These are phyloP conservation scores for Croton setiger DNA, from an alignment of 441 rosid species.

Conservation along the genomic window DNA sequence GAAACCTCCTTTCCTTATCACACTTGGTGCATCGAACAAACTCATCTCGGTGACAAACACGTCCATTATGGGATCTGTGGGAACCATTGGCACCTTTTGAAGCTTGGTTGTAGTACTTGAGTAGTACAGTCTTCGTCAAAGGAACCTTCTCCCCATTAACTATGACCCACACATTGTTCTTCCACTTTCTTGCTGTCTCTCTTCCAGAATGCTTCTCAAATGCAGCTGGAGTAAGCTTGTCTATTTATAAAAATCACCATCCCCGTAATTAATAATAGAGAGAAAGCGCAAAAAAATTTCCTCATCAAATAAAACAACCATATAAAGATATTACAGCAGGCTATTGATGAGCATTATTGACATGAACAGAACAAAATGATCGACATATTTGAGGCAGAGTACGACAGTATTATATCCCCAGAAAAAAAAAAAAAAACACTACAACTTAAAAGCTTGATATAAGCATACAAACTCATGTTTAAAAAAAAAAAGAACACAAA, in stretches of 20 bases:
- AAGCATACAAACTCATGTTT: constrained; percentile 1
- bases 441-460: neutral
- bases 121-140: constrained; percentile 81
- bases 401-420: neutral
- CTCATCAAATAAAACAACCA: constrained; percentile 3
- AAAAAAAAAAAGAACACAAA: neutral
- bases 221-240: constrained; percentile 92
- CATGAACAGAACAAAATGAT: constrained; percentile 9
- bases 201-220: constrained; percentile 99
- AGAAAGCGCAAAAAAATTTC: neutral
- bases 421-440: neutral
- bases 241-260: constrained; percentile 41
- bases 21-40: constrained; percentile 79
- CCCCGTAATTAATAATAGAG: constrained; percentile 21
- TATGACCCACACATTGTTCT: constrained; percentile 98
- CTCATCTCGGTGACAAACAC: constrained; percentile 88
- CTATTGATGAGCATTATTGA: constrained; percentile 1
- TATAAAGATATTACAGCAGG: neutral
- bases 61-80: constrained; percentile 60
- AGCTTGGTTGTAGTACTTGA: constrained; percentile 82
- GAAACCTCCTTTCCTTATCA: constrained; percentile 85
- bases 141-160: constrained; percentile 90
- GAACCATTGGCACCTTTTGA: constrained; percentile 61
- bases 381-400: constrained; percentile 2
- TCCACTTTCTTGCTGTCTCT: constrained; percentile 99